Evolutionary conservation across 352 stramenopile species (phyloP).

Genomic region (Phytophthora melonis): DNA sequence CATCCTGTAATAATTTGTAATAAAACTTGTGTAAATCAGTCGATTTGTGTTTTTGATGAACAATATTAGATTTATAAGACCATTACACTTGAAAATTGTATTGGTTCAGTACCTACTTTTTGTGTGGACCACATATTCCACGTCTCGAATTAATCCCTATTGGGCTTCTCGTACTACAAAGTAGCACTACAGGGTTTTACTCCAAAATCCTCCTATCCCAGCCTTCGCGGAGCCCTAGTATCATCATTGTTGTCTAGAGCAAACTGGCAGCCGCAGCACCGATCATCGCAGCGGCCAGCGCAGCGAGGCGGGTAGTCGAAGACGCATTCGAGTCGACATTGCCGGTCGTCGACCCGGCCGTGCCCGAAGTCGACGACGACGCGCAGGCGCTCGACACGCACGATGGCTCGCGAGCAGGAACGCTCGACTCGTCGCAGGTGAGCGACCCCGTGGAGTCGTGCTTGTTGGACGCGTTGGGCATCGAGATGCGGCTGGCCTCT

Average conservation of each 20-base stretch:
- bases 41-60: too few species aligned
- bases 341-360: conserved; percentile 2
- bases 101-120: too few species aligned
- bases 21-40: too few species aligned
- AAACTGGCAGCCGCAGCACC: conserved; percentile 16
- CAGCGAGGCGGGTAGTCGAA: conserved; percentile 18
- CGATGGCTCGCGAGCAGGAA: conserved; percentile 31
- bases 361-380: conserved; percentile 13
- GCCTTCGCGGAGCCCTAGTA: too few species aligned
- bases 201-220: too few species aligned
- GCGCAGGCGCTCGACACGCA: conserved; percentile 34
- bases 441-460: conserved; percentile 34
- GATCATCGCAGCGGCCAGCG: conserved; percentile 14
- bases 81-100: too few species aligned
- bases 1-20: too few species aligned
- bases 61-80: too few species aligned
- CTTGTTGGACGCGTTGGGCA: conserved; percentile 45
- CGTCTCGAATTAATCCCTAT: too few species aligned
- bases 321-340: conserved; percentile 26
- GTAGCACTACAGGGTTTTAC: too few species aligned
- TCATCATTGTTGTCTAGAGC: conserved; percentile 23
- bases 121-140: too few species aligned
- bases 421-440: conserved; percentile 29
- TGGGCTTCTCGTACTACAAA: too few species aligned
- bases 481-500: conserved; percentile 37